Percentiles rank a stretch among this genome's conserved stretches.
Conservation (phyloP, 306 rosid genomes). For the Luffa acutangula region DNA sequence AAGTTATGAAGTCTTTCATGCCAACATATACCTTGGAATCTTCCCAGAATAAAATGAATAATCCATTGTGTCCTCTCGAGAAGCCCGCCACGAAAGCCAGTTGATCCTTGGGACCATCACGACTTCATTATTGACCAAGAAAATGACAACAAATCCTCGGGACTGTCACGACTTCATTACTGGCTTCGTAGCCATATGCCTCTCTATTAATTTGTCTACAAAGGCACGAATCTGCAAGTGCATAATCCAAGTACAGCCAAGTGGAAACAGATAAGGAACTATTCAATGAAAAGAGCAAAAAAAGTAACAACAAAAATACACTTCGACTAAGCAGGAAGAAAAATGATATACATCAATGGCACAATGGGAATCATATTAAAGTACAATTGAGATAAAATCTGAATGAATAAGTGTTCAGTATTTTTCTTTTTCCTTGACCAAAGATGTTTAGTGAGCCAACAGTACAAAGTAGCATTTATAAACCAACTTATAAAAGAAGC, state of each 20-base stretch:
- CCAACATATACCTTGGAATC: background rate
- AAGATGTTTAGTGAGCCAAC: background rate
- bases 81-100: background rate
- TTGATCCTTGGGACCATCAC: background rate
- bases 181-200: conserved; percentile 55
- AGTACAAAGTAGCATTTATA: background rate
- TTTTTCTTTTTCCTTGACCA: conserved; percentile 6
- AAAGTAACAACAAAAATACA: background rate
- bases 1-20: background rate
- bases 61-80: background rate
- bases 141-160: background rate
- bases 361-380: background rate
- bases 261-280: conserved; percentile 5
- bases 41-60: conserved; percentile 1
- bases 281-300: background rate
- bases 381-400: background rate
- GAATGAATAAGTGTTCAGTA: background rate
- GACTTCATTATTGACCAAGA: conserved; percentile 1
- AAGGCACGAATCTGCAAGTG: conserved; percentile 78
- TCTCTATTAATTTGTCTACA: conserved; percentile 85
- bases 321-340: background rate
- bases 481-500: background rate
- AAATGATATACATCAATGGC: background rate
- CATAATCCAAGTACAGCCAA: conserved; percentile 23
- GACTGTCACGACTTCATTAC: conserved; percentile 36